These are phyloP conservation scores for Cytospora piceae DNA, from an alignment of 2,329 filamentous ascomycete species.

Conservation along the genomic window DNA sequence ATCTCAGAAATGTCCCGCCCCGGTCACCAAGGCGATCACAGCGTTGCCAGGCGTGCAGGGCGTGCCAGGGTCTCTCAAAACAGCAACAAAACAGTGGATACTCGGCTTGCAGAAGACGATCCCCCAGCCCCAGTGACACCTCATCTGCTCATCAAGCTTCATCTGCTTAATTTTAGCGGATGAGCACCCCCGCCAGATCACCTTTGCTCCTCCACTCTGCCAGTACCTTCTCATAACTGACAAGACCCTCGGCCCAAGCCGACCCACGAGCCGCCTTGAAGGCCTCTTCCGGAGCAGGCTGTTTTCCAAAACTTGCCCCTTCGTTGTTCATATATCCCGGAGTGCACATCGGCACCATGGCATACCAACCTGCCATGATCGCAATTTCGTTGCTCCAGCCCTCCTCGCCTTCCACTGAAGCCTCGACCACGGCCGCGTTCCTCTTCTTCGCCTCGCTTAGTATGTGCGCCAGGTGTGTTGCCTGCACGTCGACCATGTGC, in stretches of 20 bases:
- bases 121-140: too few relatives aligned
- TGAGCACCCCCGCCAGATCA: slow-evolving; percentile 5
- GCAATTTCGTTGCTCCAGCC: slow-evolving; percentile 1
- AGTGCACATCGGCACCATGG: slow-evolving; percentile 8
- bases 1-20: slow-evolving; percentile 11
- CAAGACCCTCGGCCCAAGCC: not conserved
- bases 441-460: not conserved
- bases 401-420: slow-evolving; percentile 9
- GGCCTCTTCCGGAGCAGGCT: slow-evolving; percentile 3
- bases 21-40: slow-evolving; percentile 17
- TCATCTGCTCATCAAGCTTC: too few relatives aligned
- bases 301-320: slow-evolving; percentile 10
- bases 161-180: not conserved
- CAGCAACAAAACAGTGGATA: not conserved
- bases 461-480: slow-evolving; percentile 10
- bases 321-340: slow-evolving; percentile 9
- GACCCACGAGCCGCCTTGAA: slow-evolving; percentile 6
- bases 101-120: not conserved
- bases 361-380: not conserved
- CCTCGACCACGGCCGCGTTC: slow-evolving; percentile 7
- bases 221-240: slow-evolving; percentile 6
- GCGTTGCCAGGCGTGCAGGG: not conserved
- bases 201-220: slow-evolving; percentile 16
- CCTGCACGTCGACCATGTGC: slow-evolving; percentile 14
- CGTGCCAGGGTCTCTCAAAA: not conserved